Evolutionary conservation across 73 alveolate species (phyloP).

Genomic region (Durusdinium trenchii): DNA sequence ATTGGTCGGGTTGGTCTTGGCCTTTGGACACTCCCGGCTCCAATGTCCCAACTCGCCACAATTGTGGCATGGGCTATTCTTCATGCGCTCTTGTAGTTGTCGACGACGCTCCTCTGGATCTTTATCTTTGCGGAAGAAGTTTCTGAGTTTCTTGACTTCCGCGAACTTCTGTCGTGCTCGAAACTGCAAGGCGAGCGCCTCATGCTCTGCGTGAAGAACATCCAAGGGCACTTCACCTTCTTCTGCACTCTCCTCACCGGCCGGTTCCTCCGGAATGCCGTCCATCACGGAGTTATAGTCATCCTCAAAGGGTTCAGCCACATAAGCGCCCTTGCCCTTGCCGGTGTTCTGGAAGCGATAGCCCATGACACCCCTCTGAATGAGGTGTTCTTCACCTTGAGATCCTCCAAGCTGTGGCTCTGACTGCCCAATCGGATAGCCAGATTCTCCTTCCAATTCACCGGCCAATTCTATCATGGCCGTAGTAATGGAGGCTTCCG

Average conservation of each 20-base stretch:
- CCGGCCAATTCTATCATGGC: neutral
- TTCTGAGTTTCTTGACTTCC: neutral
- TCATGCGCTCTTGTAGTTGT: neutral
- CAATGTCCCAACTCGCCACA: neutral
- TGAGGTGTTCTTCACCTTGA: neutral
- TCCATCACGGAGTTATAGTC: neutral
- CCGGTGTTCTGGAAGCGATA: neutral
- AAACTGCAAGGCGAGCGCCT: conserved; percentile 1
- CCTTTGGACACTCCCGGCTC: neutral
- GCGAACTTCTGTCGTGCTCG: conserved; percentile 23
- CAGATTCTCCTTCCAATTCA: neutral
- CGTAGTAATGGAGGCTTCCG: neutral
- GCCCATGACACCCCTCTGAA: neutral
- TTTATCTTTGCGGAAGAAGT: too few relatives aligned
- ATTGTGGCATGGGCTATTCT: neutral
- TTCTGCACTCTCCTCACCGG: neutral
- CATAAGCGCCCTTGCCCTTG: neutral
- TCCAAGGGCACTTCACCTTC: neutral
- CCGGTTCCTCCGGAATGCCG: neutral
- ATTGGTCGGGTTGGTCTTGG: neutral
- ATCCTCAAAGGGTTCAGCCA: neutral
- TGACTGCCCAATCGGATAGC: neutral
- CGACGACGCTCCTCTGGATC: neutral
- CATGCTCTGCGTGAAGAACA: neutral
- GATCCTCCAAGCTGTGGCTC: neutral